phyloP scores from a whole-genome alignment of 352 stramenopile species.

The Phytopythium montanum region DNA sequence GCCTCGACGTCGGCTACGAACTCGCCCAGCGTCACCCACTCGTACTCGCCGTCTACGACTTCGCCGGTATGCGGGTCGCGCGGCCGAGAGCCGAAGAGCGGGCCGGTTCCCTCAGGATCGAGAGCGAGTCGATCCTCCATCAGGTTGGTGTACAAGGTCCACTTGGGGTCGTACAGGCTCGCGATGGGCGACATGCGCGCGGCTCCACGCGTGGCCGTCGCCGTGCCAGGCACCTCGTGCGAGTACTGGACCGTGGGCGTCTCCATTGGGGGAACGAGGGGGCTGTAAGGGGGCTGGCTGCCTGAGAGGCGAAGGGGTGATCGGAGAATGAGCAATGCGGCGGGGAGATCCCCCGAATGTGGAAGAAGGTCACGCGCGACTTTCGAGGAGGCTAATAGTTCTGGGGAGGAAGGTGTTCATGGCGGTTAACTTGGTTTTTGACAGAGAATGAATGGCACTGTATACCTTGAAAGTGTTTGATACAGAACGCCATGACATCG shows the following conservation, averaged over 20 bases:
- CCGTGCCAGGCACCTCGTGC: constrained; percentile 16
- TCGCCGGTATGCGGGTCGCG: constrained; percentile 29
- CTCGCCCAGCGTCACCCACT: constrained; percentile 62
- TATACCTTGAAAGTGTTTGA: neutral
- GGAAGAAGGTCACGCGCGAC: neutral
- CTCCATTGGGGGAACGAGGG: neutral
- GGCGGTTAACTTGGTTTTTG: neutral
- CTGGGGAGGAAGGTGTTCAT: neutral
- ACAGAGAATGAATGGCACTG: neutral
- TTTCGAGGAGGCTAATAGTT: neutral
- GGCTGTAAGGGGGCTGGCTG: no score
- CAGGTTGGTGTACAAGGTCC: constrained; percentile 62
- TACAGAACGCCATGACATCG: neutral
- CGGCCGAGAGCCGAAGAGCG: constrained; percentile 52
- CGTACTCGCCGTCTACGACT: constrained; percentile 28
- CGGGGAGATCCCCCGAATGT: neutral
- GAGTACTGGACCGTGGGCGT: constrained; percentile 9
- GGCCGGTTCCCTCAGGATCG: constrained; percentile 40
- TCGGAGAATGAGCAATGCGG: no score
- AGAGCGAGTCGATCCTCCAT: constrained; percentile 30
- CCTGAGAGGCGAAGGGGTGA: neutral
- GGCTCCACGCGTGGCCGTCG: constrained; percentile 23
- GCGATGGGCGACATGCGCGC: constrained; percentile 26
- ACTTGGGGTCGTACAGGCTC: constrained; percentile 31
- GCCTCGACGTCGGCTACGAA: constrained; percentile 47